These are phyloP conservation scores for Saitoella complicata DNA, from an alignment of 805 yeast genomes.

Conservation along the genomic window DNA sequence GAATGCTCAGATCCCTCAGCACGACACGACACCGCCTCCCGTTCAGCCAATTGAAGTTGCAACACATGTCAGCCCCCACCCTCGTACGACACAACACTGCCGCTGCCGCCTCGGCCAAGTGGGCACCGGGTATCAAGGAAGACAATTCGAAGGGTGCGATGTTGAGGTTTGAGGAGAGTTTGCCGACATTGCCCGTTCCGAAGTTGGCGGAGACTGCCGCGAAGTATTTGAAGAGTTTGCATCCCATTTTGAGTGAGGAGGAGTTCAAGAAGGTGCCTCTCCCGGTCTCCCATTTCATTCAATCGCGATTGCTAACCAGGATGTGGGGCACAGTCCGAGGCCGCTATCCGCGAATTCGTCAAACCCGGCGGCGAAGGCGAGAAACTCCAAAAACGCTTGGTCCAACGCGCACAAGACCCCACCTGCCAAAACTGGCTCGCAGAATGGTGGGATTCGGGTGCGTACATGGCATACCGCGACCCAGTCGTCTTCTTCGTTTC, in stretches of 20 bases:
- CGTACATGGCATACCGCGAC: constrained; percentile 78
- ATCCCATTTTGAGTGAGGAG: constrained; percentile 41
- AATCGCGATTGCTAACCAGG: no score
- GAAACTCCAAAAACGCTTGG: constrained; percentile 49
- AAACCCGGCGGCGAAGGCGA: constrained; percentile 48
- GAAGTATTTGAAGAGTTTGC: constrained; percentile 54
- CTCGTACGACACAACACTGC: not conserved
- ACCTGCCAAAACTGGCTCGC: constrained; percentile 71
- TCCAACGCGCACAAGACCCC: constrained; percentile 37
- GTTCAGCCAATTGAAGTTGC: constrained; percentile 6
- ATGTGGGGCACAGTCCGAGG: constrained; percentile 23
- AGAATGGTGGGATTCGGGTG: constrained; percentile 86
- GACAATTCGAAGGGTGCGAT: constrained; percentile 43
- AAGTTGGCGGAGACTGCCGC: constrained; percentile 50
- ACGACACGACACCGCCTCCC: constrained; percentile 11
- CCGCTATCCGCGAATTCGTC: constrained; percentile 49
- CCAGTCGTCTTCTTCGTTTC: constrained; percentile 92
- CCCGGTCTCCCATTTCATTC: no score
- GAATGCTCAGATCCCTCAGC: no score
- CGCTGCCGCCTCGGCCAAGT: constrained; percentile 6
- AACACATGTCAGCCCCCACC: no score
- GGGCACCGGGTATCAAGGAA: constrained; percentile 14
- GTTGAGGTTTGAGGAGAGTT: constrained; percentile 49
- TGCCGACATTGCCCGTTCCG: constrained; percentile 85
- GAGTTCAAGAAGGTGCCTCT: constrained; percentile 28